These are phyloP conservation scores for Yamadazyma insecticola DNA, from an alignment of 805 yeast species.

Conservation along the genomic window DNA sequence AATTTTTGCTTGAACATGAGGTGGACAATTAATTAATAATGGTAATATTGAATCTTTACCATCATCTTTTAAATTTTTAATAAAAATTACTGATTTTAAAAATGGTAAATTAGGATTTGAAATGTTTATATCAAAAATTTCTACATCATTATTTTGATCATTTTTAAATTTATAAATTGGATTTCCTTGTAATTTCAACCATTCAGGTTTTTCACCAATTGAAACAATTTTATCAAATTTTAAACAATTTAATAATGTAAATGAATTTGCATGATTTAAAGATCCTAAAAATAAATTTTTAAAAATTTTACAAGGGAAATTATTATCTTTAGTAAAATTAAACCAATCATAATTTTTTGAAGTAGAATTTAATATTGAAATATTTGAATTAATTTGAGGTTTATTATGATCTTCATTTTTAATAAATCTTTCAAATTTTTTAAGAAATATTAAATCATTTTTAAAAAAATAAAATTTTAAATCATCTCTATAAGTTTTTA, in stretches of 20 bases:
- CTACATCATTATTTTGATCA: constrained; percentile 10
- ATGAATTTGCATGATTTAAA: constrained; percentile 28
- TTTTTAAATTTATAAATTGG: constrained; percentile 18
- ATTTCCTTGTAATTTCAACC: constrained; percentile 16
- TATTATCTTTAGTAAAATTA: constrained; percentile 22
- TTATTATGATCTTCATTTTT: constrained; percentile 7
- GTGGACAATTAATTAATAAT: constrained; percentile 25
- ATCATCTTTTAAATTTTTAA: constrained; percentile 34
- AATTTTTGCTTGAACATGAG: constrained; percentile 22
- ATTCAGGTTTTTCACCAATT: constrained; percentile 32
- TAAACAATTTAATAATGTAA: constrained; percentile 19
- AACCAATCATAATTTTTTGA: constrained; percentile 27
- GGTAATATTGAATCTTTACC: constrained; percentile 31
- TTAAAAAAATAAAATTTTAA: constrained; percentile 26
- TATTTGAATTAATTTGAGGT: background rate
- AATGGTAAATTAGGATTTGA: constrained; percentile 8
- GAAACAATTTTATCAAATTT: constrained; percentile 24
- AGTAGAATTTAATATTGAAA: constrained; percentile 10
- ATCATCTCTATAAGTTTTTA: constrained; percentile 11
- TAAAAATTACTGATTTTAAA: constrained; percentile 17
- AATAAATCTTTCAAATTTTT: constrained; percentile 26
- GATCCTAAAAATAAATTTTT: constrained; percentile 30
- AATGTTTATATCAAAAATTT: constrained; percentile 8
- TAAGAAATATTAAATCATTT: constrained; percentile 24
- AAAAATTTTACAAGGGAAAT: constrained; percentile 30